These are phyloP conservation scores for Senecio squalidus DNA, from an alignment of 140 eudicot species.

Conservation along the genomic window DNA sequence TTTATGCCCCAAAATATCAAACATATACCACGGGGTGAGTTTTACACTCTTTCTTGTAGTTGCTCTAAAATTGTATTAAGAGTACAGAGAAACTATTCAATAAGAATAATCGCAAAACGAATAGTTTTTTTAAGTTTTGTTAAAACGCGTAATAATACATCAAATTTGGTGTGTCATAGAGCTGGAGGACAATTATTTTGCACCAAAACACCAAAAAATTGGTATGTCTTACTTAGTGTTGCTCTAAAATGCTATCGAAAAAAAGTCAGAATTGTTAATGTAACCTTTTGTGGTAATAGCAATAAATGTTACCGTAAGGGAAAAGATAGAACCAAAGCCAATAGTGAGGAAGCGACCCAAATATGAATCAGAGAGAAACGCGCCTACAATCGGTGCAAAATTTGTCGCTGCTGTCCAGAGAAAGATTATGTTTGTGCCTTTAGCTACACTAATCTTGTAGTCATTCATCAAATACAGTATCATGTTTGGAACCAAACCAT, in stretches of 20 bases:
- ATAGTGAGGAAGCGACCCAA: conserved; percentile 75
- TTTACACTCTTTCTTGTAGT: no score
- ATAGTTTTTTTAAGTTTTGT: background rate
- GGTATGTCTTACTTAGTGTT: background rate
- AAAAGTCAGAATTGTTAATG: background rate
- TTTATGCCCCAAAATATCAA: no score
- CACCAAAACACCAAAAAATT: background rate
- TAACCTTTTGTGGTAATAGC: background rate
- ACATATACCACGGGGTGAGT: no score
- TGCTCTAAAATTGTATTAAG: no score
- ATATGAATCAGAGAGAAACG: conserved; percentile 70
- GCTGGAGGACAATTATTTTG: background rate
- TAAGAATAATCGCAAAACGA: no score
- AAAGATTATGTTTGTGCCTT: conserved; percentile 48
- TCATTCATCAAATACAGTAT: conserved; percentile 28
- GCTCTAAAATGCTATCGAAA: background rate
- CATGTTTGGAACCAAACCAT: conserved; percentile 23
- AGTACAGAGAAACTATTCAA: no score
- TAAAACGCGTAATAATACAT: background rate
- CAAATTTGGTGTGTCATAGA: background rate
- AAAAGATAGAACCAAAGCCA: conserved; percentile 52
- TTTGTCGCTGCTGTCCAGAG: conserved; percentile 67
- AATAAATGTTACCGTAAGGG: conserved; percentile 41
- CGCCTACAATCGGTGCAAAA: conserved; percentile 64
- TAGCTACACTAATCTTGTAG: conserved; percentile 49